phyloP scores from a whole-genome alignment of 257 asterid species.

The Rauvolfia tetraphylla region DNA sequence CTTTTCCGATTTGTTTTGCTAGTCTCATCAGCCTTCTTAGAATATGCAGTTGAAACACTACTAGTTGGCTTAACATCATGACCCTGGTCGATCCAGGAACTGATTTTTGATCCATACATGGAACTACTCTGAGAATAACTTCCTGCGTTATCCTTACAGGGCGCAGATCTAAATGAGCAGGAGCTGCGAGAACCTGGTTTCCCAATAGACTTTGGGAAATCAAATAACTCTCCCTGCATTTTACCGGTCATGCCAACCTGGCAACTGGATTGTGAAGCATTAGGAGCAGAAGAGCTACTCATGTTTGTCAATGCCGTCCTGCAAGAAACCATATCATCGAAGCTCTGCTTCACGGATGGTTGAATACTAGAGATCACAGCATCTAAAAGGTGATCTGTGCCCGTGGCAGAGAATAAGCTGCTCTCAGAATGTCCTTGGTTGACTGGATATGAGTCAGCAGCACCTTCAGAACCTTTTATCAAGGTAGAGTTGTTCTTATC shows the following conservation, averaged over 20 bases:
- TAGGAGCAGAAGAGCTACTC: slow-evolving; percentile 46
- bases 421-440: slow-evolving; percentile 48
- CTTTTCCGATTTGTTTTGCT: slow-evolving; percentile 68
- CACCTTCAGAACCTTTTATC: slow-evolving; percentile 30
- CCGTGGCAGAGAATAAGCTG: slow-evolving; percentile 38
- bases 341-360: slow-evolving; percentile 25
- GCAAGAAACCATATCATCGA: slow-evolving; percentile 57
- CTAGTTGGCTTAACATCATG: slow-evolving; percentile 44
- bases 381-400: slow-evolving; percentile 66
- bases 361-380: slow-evolving; percentile 56
- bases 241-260: slow-evolving; percentile 42
- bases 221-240: slow-evolving; percentile 51
- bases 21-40: slow-evolving; percentile 60
- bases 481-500: slow-evolving; percentile 25
- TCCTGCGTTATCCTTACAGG: slow-evolving; percentile 47
- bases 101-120: slow-evolving; percentile 57
- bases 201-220: slow-evolving; percentile 47
- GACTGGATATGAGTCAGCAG: slow-evolving; percentile 32
- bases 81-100: slow-evolving; percentile 66
- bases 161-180: slow-evolving; percentile 33
- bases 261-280: slow-evolving; percentile 41
- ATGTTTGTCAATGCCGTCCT: slow-evolving; percentile 43
- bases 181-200: slow-evolving; percentile 46
- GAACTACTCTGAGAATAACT: slow-evolving; percentile 58
- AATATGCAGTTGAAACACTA: slow-evolving; percentile 58